These are phyloP conservation scores for Phaeodactylum tricornutum DNA, from an alignment of 108 stramenopile species.

Conservation along the genomic window DNA sequence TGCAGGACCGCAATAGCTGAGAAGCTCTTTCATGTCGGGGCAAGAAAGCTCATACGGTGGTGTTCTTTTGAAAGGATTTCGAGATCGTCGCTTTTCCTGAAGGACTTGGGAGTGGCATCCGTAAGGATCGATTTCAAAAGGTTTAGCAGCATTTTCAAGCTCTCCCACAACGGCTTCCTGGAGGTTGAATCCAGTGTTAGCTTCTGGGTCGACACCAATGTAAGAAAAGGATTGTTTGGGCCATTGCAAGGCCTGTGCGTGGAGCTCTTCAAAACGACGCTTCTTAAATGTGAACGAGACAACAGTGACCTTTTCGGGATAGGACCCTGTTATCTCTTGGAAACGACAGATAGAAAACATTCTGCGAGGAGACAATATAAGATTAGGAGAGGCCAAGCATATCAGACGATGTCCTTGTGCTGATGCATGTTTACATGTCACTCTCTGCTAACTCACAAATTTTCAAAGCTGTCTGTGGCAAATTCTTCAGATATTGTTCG, in stretches of 20 bases:
- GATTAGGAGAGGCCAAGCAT: neutral
- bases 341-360: constrained; percentile 95
- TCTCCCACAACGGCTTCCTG: constrained; percentile 54
- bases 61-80: constrained; percentile 86
- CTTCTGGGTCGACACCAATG: constrained; percentile 80
- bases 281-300: constrained; percentile 94
- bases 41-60: constrained; percentile 83
- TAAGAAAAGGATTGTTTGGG: constrained; percentile 66
- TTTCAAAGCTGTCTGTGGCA: constrained; percentile 95
- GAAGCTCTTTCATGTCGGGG: constrained; percentile 78
- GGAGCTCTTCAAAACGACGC: constrained; percentile 74
- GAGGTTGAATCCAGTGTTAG: constrained; percentile 72
- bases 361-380: constrained; percentile 3
- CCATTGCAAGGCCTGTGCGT: constrained; percentile 79
- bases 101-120: constrained; percentile 77
- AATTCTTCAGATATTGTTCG: constrained; percentile 85
- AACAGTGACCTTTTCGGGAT: constrained; percentile 81
- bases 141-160: constrained; percentile 54
- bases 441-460: constrained; percentile 36
- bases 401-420: neutral
- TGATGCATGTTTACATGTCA: neutral
- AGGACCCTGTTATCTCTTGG: constrained; percentile 84
- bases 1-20: constrained; percentile 81
- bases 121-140: constrained; percentile 88
- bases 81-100: constrained; percentile 66